A percentile compares a stretch with the other conserved stretches of the same genome.
Evolutionary conservation across 2,329 filamentous ascomycete species (phyloP).

Genomic region (Phialophora verrucosa): DNA sequence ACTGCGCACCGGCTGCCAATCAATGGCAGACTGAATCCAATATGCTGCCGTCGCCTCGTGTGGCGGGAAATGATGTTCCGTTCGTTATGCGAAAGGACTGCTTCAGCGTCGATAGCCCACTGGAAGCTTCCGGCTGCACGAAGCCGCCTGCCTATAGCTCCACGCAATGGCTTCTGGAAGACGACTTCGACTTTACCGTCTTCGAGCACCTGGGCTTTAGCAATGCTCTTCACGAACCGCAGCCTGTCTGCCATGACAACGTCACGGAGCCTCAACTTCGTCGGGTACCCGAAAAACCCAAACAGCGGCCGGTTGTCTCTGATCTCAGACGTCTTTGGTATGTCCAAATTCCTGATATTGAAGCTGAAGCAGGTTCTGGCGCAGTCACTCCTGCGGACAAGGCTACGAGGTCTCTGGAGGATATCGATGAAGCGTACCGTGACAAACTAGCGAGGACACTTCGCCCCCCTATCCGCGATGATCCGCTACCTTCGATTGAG

Average conservation of each 20-base stretch:
- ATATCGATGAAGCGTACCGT: slow-evolving; percentile 26
- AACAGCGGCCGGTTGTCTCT: slow-evolving; percentile 7
- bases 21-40: not conserved
- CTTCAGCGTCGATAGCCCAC: not conserved
- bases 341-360: slow-evolving; percentile 11
- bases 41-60: not conserved
- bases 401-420: not conserved
- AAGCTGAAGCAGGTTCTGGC: slow-evolving; percentile 14
- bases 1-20: not conserved
- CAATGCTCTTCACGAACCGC: not conserved
- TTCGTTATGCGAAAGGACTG: not conserved
- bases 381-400: slow-evolving; percentile 9
- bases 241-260: not conserved
- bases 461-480: slow-evolving; percentile 14
- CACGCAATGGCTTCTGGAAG: slow-evolving; percentile 25
- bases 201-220: slow-evolving; percentile 15
- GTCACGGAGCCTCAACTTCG: not conserved
- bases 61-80: not conserved
- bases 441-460: slow-evolving; percentile 11
- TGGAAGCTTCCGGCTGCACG: slow-evolving; percentile 1
- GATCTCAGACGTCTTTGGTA: slow-evolving; percentile 24
- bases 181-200: slow-evolving; percentile 26
- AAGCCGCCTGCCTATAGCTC: slow-evolving; percentile 9
- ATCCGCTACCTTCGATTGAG: slow-evolving; percentile 25
- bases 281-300: not conserved